These are phyloP conservation scores for Yamagishiella unicocca DNA, from an alignment of 139 green algal species.

Conservation along the genomic window DNA sequence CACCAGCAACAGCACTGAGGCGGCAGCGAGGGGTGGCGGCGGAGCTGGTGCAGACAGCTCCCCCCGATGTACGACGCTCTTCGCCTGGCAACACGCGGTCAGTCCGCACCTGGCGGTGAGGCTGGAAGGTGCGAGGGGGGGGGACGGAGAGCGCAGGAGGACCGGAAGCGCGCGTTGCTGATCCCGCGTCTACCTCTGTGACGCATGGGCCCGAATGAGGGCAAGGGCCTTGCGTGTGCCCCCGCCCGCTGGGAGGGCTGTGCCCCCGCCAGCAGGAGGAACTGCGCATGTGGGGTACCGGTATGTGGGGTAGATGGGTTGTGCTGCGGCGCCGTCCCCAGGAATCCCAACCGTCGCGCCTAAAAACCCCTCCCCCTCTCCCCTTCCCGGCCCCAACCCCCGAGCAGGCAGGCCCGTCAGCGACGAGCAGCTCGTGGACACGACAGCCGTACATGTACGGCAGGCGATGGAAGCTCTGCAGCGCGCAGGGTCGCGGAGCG, in stretches of 20 bases:
- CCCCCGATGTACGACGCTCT: constrained; percentile 17
- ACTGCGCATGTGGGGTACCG: background rate
- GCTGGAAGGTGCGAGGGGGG: constrained; percentile 64
- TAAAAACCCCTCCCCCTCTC: no score
- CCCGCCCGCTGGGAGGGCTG: no score
- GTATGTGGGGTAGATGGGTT: background rate
- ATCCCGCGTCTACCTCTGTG: no score
- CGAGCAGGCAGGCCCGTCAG: constrained; percentile 57
- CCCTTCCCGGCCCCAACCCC: background rate
- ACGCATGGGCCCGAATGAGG: no score
- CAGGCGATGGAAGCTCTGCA: background rate
- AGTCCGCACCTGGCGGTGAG: constrained; percentile 86
- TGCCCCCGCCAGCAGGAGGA: no score
- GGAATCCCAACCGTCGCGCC: no score
- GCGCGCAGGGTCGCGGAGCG: background rate
- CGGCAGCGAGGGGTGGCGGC: background rate
- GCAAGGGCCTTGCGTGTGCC: no score
- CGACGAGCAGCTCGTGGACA: constrained; percentile 63
- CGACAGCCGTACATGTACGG: constrained; percentile 55
- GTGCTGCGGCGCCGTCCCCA: no score
- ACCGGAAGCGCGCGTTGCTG: no score
- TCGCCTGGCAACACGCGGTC: constrained; percentile 67
- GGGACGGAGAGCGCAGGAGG: no score
- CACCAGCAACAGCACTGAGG: no score
- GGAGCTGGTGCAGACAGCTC: no score